Evolutionary conservation across 495 filamentous ascomycete species (phyloP).

Genomic region (Penicillium salamii): DNA sequence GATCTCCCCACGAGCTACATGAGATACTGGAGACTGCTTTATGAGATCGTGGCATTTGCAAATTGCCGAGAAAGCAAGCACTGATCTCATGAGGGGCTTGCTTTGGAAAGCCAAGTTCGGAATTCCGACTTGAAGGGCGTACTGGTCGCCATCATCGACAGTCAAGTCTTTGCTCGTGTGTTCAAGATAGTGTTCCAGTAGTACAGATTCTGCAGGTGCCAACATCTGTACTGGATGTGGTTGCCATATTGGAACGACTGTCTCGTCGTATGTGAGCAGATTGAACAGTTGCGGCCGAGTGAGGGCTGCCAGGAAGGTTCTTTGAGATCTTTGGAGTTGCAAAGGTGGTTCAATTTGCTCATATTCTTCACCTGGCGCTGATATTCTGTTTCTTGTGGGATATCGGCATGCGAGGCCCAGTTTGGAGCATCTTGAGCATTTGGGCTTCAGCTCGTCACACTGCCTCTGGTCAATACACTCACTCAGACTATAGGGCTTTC

Average conservation of each 20-base stretch:
- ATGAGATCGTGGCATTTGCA: slow-evolving; percentile 41
- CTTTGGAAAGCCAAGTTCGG: slow-evolving; percentile 40
- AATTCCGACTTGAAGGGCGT: slow-evolving; percentile 39
- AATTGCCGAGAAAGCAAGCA: slow-evolving; percentile 37
- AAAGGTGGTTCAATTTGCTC: background rate
- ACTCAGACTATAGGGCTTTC: background rate
- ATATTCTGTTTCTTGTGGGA: background rate
- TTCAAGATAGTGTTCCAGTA: slow-evolving; percentile 38
- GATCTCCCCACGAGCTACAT: background rate
- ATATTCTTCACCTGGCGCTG: background rate
- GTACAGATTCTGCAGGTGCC: slow-evolving; percentile 24
- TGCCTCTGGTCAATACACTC: background rate
- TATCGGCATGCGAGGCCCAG: background rate
- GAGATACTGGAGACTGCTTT: slow-evolving; percentile 3
- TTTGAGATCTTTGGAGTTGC: no score
- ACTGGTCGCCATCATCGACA: slow-evolving; percentile 32
- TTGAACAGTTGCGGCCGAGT: background rate
- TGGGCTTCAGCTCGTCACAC: background rate
- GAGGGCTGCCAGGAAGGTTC: background rate
- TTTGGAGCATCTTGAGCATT: slow-evolving; percentile 1
- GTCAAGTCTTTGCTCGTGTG: slow-evolving; percentile 40
- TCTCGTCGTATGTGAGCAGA: background rate
- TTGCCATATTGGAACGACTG: background rate
- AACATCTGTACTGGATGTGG: background rate
- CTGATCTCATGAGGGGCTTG: slow-evolving; percentile 39